Base-by-base conservation (phyloP, 192 early-diverging fungal species). In the Physocladia obscura region DNA sequence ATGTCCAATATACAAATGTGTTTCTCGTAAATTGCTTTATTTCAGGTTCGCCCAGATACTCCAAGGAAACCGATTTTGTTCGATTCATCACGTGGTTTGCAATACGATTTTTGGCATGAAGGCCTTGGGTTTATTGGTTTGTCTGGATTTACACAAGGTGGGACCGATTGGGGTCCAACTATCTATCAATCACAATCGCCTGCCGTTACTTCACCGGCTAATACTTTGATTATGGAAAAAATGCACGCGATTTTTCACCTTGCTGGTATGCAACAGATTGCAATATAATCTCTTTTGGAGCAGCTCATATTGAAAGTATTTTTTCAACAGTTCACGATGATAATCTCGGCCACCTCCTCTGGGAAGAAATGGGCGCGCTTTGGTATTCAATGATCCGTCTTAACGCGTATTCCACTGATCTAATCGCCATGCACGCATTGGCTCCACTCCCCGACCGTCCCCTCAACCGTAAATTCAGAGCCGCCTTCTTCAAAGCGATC, bases 261-360 rank as follows among this genome's bases (percentile, higher is more conserved):
- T 35, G 76, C 65, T n/a, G n/a, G n/a, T n/a, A n/a, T n/a, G 21
- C 22, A 26, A 26, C 52, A 55, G 15, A 29, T 26, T 55, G 52
- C 22, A 26, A 55, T 17, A 29, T 26, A 3, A 26, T 55, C 26
- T 55, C 52, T 2, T 55, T 26, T 26, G 17, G 22, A 55, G 15
- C 22, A 55, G 22, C 21, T 26, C 15, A 55, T 1, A 55, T 55
- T 13, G 11, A 13, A 8, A 47, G 11, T 47, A n/a, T n/a, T n/a
- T n/a, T n/a, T n/a, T n/a, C n/a, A n/a, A n/a, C n/a, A 4, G 69
- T 62, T 5, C 48, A 49, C 34, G 70, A 61, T 5, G 63, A 73
- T 47, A 77, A 73, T 34, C 40, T 77, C 3, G 76, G 71, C 2
- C 70, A 74, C 40, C 24, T 74, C 13, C 40, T 77, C 3, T 77